A percentile compares a stretch with the other conserved stretches of the same genome.
phyloP scores from a whole-genome alignment of 1,284 basidiomycete species.

The Tausonia pullulans region DNA sequence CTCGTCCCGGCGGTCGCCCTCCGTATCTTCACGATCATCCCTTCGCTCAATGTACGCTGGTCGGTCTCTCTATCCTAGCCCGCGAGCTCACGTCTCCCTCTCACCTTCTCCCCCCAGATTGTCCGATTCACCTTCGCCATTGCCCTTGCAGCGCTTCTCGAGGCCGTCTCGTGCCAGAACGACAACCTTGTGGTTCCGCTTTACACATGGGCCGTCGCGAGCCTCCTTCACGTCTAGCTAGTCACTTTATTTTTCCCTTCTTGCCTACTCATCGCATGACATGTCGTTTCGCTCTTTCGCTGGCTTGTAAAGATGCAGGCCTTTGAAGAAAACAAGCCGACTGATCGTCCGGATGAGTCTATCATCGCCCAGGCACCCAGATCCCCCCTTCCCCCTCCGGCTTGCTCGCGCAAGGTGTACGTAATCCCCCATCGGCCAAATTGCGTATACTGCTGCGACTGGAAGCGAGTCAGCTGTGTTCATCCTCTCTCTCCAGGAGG shows the following conservation, averaged over 20 bases:
- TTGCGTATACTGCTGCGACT: too few species aligned
- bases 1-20: conserved; percentile 57
- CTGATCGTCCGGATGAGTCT: too few species aligned
- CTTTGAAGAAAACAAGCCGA: not conserved
- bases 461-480: too few species aligned
- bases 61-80: too few species aligned
- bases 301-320: not conserved
- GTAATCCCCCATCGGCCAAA: too few species aligned
- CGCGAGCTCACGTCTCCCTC: not conserved
- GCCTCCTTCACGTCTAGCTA: conserved; percentile 17
- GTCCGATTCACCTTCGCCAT: conserved; percentile 36
- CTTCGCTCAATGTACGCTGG: conserved; percentile 23
- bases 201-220: conserved; percentile 59
- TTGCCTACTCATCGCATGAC: too few species aligned
- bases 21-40: conserved; percentile 55
- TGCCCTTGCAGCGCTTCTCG: conserved; percentile 55
- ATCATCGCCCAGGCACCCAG: too few species aligned
- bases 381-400: too few species aligned
- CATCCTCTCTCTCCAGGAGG: too few species aligned
- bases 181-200: conserved; percentile 85
- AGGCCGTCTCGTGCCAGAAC: conserved; percentile 83
- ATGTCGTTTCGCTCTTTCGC: too few species aligned
- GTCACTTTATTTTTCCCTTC: too few species aligned
- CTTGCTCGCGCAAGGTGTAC: too few species aligned
- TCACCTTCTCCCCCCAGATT: not conserved